Percentiles rank a stretch among this genome's conserved stretches.
phyloP scores from a whole-genome alignment of 2,329 filamentous ascomycete genomes.

The Penicillium occitanis region DNA sequence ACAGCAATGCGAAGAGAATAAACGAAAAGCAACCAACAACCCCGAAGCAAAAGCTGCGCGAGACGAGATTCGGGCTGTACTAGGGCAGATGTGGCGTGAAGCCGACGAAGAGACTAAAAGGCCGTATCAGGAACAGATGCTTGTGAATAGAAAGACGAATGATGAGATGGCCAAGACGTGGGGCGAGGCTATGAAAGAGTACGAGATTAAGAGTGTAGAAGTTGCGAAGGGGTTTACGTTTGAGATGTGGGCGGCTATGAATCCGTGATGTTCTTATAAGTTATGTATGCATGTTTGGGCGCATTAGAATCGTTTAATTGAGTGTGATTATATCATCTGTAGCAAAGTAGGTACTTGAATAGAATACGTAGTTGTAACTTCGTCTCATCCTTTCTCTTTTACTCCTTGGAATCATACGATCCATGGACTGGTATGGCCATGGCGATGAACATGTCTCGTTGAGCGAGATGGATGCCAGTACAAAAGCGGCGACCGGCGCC shows the following conservation, averaged over 20 bases:
- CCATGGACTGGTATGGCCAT: constrained; percentile 33
- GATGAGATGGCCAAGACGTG: constrained; percentile 65
- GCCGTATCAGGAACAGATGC: constrained; percentile 75
- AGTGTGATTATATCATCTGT: neutral
- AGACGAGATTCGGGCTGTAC: constrained; percentile 76
- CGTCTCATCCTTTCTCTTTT: neutral
- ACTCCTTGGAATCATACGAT: no score
- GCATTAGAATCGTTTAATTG: neutral
- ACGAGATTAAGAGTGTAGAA: constrained; percentile 41
- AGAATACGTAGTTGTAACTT: neutral
- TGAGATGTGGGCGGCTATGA: constrained; percentile 30
- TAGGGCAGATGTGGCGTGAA: constrained; percentile 89
- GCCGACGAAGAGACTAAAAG: constrained; percentile 67
- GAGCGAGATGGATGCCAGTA: constrained; percentile 51
- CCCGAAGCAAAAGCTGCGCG: constrained; percentile 65
- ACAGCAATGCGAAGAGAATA: constrained; percentile 67
- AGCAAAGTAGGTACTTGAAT: constrained; percentile 5
- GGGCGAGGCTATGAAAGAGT: constrained; percentile 65
- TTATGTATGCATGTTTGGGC: neutral
- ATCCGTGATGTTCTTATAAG: neutral
- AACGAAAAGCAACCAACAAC: constrained; percentile 63
- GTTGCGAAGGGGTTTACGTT: constrained; percentile 45
- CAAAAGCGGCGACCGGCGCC: constrained; percentile 29
- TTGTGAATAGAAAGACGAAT: constrained; percentile 67
- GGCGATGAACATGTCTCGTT: constrained; percentile 50